These are phyloP conservation scores for Benincasa hispida DNA, from an alignment of 306 rosid genomes.

Conservation along the genomic window DNA sequence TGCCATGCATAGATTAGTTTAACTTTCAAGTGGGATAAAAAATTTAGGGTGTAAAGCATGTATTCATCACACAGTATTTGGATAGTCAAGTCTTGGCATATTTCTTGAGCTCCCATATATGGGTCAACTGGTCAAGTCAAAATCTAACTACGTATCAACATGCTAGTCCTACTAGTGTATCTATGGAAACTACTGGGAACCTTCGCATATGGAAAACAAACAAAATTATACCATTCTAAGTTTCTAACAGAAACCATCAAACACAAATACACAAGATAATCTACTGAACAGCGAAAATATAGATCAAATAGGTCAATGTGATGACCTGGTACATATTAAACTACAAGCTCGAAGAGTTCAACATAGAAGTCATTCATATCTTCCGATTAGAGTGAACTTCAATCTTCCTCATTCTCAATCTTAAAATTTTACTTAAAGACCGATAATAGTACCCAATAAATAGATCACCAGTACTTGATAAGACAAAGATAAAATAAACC, in stretches of 20 bases:
- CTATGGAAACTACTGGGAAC: background rate
- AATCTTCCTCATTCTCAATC: too few species aligned
- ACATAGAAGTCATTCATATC: background rate
- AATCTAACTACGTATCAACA: too few species aligned
- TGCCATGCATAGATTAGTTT: too few species aligned
- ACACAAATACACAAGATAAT: background rate
- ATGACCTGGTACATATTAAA: background rate
- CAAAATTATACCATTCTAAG: background rate
- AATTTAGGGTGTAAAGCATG: background rate
- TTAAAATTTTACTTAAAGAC: too few species aligned
- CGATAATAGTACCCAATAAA: too few species aligned
- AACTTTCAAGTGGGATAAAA: background rate
- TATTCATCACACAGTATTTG: background rate
- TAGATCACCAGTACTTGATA: background rate
- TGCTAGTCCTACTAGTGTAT: background rate
- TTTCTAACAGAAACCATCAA: too few species aligned
- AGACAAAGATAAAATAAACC: background rate
- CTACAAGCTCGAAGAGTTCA: background rate
- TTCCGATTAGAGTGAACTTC: too few species aligned
- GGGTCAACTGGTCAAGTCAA: background rate
- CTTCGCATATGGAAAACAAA: background rate
- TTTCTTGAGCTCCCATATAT: background rate
- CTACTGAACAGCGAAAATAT: background rate
- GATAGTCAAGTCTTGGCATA: background rate
- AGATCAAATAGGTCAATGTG: background rate